phyloP scores from a whole-genome alignment of 371 early-diverging fungal species.

The Funneliformis caledonium region DNA sequence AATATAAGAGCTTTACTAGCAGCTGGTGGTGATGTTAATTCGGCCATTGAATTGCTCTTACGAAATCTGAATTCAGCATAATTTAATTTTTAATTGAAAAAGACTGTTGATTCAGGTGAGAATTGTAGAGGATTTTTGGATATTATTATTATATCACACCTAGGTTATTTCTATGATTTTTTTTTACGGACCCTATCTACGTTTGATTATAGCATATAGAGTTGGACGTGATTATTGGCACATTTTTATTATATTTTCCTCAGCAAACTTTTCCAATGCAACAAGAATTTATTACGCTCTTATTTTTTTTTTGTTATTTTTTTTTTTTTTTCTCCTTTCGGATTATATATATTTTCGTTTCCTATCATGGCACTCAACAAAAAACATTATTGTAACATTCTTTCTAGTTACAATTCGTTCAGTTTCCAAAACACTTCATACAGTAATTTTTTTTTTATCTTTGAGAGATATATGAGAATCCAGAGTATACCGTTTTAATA shows the following conservation, averaged over 20 bases:
- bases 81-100: not conserved
- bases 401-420: too few relatives aligned
- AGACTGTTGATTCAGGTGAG: not conserved
- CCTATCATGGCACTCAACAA: not conserved
- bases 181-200: not conserved
- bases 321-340: not conserved
- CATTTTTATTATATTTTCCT: not conserved
- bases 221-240: not conserved
- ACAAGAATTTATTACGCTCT: not conserved
- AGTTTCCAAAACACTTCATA: too few relatives aligned
- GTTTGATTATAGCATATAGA: not conserved
- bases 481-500: not conserved
- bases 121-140: not conserved
- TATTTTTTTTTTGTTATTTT: not conserved
- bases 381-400: not conserved
- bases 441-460: not conserved
- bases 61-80: not conserved
- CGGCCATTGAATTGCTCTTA: constrained; percentile 65
- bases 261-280: too few relatives aligned
- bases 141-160: not conserved
- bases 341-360: not conserved
- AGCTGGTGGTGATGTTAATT: constrained; percentile 78
- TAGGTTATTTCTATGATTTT: not conserved
- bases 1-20: constrained; percentile 77
- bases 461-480: not conserved